Base-by-base conservation (phyloP, 1,139 yeast species). In the Blastobotrys malaysiensis region DNA sequence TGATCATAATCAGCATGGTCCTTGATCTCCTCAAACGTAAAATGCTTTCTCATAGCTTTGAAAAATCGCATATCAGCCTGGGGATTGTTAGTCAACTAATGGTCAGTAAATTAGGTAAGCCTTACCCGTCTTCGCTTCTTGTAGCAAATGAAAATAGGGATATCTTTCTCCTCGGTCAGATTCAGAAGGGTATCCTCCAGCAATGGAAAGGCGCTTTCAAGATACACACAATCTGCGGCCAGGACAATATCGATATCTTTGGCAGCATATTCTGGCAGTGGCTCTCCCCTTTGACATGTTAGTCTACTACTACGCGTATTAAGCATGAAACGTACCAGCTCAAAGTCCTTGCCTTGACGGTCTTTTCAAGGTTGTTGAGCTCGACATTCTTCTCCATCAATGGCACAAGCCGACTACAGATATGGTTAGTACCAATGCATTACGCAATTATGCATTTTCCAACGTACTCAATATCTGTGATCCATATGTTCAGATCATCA, bases 141-240 rank as follows among this genome's bases (percentile, higher is more conserved):
- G 59, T 78, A 80, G 13, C 79, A 69, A 80, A 80, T 77, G 46
- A 79, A 56, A 3, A 80, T 72, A 48, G 72, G 63, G 1, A 80
- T 76, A 16, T 73, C 74, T 11, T 63, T 57, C 6, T 65, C 66
- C 9, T 65, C 68, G 1, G 81, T 72, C 18, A 80, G 61, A 52
- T 78, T 80, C 43, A 78, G 55, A 46, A 80, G 64, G 0, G 84
- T 80, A 57, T 70, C 68, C 54, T 77, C 80, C 48, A 80, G 64
- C 39, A 79, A 59, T 1, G 81, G 82, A 60, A 80, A 80, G 2
- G 82, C 81, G 9, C 71, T 65, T 59, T 79, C 84, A 21, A 77
- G 66, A 57, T 80, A 80, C 7, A 80, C 84, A 63, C 84, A 79
- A 63, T 80, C 84, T 0, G 84, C 84, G 2, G 83, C 84, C 39